Evolutionary conservation across 2,329 filamentous ascomycete species (phyloP).

Genomic region (Raffaelea albimanens): DNA sequence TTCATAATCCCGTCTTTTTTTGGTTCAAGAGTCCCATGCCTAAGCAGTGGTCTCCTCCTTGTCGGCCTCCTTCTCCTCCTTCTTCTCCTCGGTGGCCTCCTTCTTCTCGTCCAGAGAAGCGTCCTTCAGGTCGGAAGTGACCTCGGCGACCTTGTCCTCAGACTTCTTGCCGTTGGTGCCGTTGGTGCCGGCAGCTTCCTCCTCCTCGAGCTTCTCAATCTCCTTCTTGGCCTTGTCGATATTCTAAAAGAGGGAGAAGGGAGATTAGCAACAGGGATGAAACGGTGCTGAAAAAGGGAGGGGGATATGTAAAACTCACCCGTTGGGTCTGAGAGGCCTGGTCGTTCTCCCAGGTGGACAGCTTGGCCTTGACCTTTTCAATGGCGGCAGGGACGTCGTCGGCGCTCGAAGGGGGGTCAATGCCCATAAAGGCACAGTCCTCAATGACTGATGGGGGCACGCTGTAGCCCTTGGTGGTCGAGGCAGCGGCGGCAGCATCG

Average conservation of each 20-base stretch:
- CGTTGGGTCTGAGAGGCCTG: constrained; percentile 84
- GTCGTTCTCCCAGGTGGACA: constrained; percentile 83
- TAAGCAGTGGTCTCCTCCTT: constrained; percentile 8
- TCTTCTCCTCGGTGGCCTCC: constrained; percentile 27
- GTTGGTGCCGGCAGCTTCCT: constrained; percentile 35
- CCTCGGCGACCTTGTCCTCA: constrained; percentile 36
- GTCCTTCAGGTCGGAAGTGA: constrained; percentile 41
- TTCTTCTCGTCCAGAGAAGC: constrained; percentile 42
- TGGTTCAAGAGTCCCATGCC: too few relatives aligned
- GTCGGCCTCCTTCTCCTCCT: constrained; percentile 25
- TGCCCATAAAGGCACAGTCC: constrained; percentile 72
- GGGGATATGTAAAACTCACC: constrained; percentile 45
- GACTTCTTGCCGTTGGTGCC: constrained; percentile 36
- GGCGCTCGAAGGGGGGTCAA: constrained; percentile 81
- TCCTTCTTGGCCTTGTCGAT: constrained; percentile 94
- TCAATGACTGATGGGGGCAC: constrained; percentile 87
- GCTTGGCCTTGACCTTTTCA: constrained; percentile 89
- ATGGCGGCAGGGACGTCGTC: constrained; percentile 68
- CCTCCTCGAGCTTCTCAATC: constrained; percentile 77
- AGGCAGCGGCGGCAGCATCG: constrained; percentile 34
- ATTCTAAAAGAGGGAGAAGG: constrained; percentile 52
- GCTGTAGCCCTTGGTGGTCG: constrained; percentile 56
- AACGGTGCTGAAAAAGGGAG: not conserved
- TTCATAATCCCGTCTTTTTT: too few relatives aligned
- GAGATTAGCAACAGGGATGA: constrained; percentile 1